phyloP scores from a whole-genome alignment of 768 basidiomycete genomes.

The Favolaschia claudopus region DNA sequence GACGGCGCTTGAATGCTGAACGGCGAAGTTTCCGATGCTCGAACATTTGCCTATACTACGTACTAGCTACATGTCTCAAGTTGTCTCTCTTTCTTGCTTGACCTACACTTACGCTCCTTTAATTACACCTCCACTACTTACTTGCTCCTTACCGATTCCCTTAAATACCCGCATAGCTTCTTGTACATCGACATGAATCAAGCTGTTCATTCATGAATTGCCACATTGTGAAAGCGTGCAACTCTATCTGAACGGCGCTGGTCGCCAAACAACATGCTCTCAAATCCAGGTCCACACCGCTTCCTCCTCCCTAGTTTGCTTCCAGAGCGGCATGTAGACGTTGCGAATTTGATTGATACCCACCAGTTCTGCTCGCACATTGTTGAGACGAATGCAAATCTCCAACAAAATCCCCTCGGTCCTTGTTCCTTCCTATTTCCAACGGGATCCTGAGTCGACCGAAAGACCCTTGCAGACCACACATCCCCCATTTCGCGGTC shows the following conservation, averaged over 20 bases:
- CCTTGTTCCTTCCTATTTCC: not conserved
- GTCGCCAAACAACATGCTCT: not conserved
- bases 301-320: not conserved
- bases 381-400: too few relatives aligned
- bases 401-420: not conserved
- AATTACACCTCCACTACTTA: not conserved
- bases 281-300: not conserved
- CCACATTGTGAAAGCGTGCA: not conserved
- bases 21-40: too few relatives aligned
- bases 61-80: too few relatives aligned
- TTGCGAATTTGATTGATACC: too few relatives aligned
- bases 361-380: too few relatives aligned
- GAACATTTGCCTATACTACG: too few relatives aligned
- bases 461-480: slow-evolving; percentile 40
- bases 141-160: not conserved
- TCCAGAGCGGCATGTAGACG: not conserved
- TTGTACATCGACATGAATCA: not conserved
- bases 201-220: not conserved
- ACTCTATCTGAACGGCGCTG: not conserved
- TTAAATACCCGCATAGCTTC: not conserved
- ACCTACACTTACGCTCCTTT: not conserved
- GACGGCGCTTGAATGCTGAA: too few relatives aligned
- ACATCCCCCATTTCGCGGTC: slow-evolving; percentile 46
- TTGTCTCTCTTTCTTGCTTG: too few relatives aligned
- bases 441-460: slow-evolving; percentile 25